Percentiles rank a stretch among this genome's conserved stretches.
phyloP scores from a whole-genome alignment of 495 filamentous ascomycete genomes.

The Opeltia flavorubescens region DNA sequence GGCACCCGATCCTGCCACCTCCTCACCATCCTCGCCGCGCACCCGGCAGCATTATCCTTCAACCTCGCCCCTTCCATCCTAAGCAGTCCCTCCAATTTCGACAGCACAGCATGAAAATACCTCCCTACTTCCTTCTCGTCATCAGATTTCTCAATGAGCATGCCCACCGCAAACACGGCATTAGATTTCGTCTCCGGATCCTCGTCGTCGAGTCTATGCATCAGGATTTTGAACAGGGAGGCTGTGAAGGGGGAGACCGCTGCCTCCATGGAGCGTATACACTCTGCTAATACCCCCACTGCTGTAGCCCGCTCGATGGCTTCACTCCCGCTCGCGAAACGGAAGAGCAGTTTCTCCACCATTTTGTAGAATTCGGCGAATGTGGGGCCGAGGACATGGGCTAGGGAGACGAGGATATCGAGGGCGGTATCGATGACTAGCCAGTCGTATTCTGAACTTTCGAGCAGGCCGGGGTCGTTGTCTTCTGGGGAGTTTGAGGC shows the following conservation, averaged over 20 bases:
- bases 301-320: constrained; percentile 74
- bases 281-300: constrained; percentile 86
- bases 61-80: constrained; percentile 59
- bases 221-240: constrained; percentile 60
- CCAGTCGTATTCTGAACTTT: constrained; percentile 95
- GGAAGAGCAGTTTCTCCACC: constrained; percentile 79
- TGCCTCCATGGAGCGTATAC: constrained; percentile 69
- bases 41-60: constrained; percentile 89
- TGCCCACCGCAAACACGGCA: constrained; percentile 77
- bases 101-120: constrained; percentile 59
- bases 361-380: constrained; percentile 85
- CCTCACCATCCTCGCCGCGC: constrained; percentile 82
- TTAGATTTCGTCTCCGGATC: constrained; percentile 90
- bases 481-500: constrained; percentile 64
- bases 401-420: constrained; percentile 73
- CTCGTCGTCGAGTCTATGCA: constrained; percentile 79
- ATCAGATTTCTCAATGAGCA: constrained; percentile 66
- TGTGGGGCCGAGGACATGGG: constrained; percentile 63
- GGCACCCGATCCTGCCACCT: constrained; percentile 67
- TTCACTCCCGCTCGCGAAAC: constrained; percentile 73
- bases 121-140: constrained; percentile 56
- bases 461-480: constrained; percentile 42
- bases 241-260: constrained; percentile 64
- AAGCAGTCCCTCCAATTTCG: constrained; percentile 72
- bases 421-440: constrained; percentile 85